Evolutionary conservation across 176 grass and related monocot species (phyloP).

Genomic region (Oropetium thomaeum): DNA sequence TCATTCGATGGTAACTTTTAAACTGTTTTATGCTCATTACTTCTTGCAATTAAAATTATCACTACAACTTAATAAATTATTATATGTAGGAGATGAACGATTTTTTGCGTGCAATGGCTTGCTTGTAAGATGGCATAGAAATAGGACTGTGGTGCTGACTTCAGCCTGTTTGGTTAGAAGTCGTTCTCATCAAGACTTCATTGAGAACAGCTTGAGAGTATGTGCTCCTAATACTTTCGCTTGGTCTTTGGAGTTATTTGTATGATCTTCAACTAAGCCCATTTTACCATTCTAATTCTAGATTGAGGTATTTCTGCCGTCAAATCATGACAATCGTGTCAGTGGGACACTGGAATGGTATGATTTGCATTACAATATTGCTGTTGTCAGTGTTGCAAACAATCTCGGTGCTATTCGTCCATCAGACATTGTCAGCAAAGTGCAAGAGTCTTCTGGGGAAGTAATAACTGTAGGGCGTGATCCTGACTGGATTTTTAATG

Average conservation of each 20-base stretch:
- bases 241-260: not conserved
- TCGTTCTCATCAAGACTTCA: not conserved
- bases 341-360: slow-evolving; percentile 29
- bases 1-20: slow-evolving; percentile 28
- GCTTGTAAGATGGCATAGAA: slow-evolving; percentile 32
- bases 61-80: not conserved
- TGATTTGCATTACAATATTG: slow-evolving; percentile 25
- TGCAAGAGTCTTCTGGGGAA: not conserved
- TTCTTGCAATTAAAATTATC: not conserved
- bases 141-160: slow-evolving; percentile 2
- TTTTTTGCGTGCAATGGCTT: slow-evolving; percentile 27
- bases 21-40: not conserved
- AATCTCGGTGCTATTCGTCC: not conserved
- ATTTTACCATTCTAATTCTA: slow-evolving; percentile 20
- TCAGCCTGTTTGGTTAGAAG: slow-evolving; percentile 32
- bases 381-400: slow-evolving; percentile 2
- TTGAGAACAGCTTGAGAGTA: slow-evolving; percentile 10
- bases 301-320: slow-evolving; percentile 31
- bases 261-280: not conserved
- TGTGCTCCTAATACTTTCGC: not conserved
- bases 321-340: not conserved
- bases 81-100: slow-evolving; percentile 2
- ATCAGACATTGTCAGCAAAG: not conserved
- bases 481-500: not conserved
- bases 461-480: slow-evolving; percentile 25